phyloP scores from a whole-genome alignment of 2,329 filamentous ascomycete species.

The Cryphonectria radicalis region DNA sequence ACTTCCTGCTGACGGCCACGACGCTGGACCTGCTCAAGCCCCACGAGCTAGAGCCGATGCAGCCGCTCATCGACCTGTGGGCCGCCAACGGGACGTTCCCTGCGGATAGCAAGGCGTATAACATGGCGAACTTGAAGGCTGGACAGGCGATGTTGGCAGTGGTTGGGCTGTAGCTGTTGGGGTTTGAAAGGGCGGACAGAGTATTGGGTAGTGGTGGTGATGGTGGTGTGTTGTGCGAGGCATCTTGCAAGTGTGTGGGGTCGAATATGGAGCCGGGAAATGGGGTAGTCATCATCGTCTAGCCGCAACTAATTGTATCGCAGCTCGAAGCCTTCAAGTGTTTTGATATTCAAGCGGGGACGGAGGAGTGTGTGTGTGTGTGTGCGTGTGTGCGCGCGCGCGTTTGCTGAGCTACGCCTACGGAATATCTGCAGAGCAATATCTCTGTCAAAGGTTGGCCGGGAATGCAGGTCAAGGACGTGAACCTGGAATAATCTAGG shows the following conservation, averaged over 20 bases:
- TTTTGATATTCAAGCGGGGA: no score
- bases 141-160: slow-evolving; percentile 46
- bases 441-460: neutral
- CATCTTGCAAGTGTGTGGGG: neutral
- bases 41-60: slow-evolving; percentile 82
- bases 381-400: no score
- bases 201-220: neutral
- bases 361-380: no score
- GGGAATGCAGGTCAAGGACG: neutral
- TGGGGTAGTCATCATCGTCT: no score
- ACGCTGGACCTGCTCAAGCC: slow-evolving; percentile 73
- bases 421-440: neutral
- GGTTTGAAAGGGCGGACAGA: neutral
- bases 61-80: slow-evolving; percentile 80
- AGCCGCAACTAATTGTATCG: no score
- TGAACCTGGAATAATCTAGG: no score
- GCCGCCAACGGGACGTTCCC: slow-evolving; percentile 76
- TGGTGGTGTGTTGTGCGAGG: neutral
- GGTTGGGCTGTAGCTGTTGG: slow-evolving; percentile 32
- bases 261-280: neutral
- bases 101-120: slow-evolving; percentile 59
- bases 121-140: slow-evolving; percentile 53
- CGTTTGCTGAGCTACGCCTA: neutral
- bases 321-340: no score
- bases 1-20: slow-evolving; percentile 70